These are phyloP conservation scores for Stenocarpella maydis DNA, from an alignment of 2,329 filamentous ascomycete genomes.

Conservation along the genomic window DNA sequence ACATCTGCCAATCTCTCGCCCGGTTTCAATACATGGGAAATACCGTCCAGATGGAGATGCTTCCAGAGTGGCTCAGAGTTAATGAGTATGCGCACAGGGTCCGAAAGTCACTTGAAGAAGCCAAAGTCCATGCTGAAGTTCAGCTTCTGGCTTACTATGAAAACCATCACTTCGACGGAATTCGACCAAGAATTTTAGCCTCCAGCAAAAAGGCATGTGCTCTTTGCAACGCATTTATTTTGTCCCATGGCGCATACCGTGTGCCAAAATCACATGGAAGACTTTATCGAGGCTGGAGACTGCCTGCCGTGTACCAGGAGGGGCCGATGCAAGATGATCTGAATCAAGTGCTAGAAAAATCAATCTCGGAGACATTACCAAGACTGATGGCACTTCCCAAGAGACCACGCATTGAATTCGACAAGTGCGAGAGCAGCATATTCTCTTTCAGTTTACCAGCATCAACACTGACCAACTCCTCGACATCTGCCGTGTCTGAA, in stretches of 20 bases:
- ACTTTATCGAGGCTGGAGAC: slow-evolving; percentile 55
- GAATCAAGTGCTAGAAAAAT: slow-evolving; percentile 9
- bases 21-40: slow-evolving; percentile 18
- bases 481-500: not conserved
- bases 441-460: slow-evolving; percentile 16
- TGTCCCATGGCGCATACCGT: slow-evolving; percentile 49
- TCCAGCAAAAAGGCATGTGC: slow-evolving; percentile 61
- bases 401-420: not conserved
- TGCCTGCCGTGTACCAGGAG: slow-evolving; percentile 42
- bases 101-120: slow-evolving; percentile 36
- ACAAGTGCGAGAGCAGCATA: slow-evolving; percentile 27
- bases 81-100: slow-evolving; percentile 23
- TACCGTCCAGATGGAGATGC: slow-evolving; percentile 21
- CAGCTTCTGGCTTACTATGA: slow-evolving; percentile 57
- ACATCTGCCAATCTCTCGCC: not conserved
- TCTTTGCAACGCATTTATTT: slow-evolving; percentile 58
- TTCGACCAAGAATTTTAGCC: slow-evolving; percentile 52
- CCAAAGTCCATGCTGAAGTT: slow-evolving; percentile 59
- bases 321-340: not conserved
- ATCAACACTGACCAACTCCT: not conserved
- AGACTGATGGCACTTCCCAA: not conserved
- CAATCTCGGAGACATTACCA: not conserved
- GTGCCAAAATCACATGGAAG: slow-evolving; percentile 53
- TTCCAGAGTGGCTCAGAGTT: slow-evolving; percentile 26
- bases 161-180: slow-evolving; percentile 35